These are phyloP conservation scores for Yarrowia bubula DNA, from an alignment of 805 yeast genomes.

Conservation along the genomic window DNA sequence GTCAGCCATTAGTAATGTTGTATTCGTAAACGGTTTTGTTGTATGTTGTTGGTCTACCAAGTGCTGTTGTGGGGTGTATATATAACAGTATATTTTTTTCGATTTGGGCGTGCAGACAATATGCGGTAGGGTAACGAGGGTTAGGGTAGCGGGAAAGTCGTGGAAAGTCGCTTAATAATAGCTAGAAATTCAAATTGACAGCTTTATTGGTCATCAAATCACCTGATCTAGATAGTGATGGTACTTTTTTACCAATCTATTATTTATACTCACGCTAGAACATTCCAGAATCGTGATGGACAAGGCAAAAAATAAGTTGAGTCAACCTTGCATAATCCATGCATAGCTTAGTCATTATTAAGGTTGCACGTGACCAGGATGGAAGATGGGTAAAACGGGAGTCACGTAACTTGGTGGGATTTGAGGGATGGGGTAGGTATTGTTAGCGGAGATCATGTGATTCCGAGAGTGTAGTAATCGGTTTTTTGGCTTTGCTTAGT, in stretches of 20 bases:
- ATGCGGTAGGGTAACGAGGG: constrained; percentile 18
- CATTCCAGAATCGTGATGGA: not conserved
- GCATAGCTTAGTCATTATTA: constrained; percentile 14
- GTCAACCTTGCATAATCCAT: constrained; percentile 21
- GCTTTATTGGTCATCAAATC: not conserved
- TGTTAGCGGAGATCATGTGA: too few species aligned
- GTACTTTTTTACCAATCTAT: not conserved
- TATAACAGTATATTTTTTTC: not conserved
- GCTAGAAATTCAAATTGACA: not conserved
- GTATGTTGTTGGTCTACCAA: not conserved
- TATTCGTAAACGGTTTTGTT: not conserved
- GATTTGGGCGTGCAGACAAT: not conserved
- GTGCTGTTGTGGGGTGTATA: not conserved
- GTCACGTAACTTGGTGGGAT: not conserved
- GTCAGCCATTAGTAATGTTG: not conserved
- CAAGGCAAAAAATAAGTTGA: not conserved
- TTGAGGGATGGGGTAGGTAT: too few species aligned
- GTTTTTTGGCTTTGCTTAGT: too few species aligned
- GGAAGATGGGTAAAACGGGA: too few species aligned
- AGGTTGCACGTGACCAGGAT: not conserved
- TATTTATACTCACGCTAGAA: not conserved
- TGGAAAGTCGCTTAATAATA: not conserved
- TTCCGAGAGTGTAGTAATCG: too few species aligned
- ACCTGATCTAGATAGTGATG: too few species aligned
- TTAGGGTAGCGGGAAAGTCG: not conserved